Evolutionary conservation across 2,329 filamentous ascomycete genomes (phyloP), one percentile per base, ranked within the genome.

Genomic region (Fusarium stilboides): DNA sequence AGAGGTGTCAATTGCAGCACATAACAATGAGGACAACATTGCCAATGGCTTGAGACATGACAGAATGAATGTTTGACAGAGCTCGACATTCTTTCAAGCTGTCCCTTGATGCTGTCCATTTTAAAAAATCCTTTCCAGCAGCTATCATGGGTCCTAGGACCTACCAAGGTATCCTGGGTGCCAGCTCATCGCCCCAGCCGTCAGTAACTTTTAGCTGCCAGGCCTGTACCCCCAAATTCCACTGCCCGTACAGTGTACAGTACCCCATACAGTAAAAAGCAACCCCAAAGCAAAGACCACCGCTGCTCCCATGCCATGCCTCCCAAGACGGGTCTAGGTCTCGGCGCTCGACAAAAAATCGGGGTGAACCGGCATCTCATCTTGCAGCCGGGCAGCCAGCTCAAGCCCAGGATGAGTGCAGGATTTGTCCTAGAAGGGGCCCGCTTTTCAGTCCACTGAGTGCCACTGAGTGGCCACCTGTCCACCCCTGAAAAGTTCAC

Each of bases 351-450:
- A 71, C 68, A 69, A 75, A 75, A 70, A 69, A 69, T 79, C 77
- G 77, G 77, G 74, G 73, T 71, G 77, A 79, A 78, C 77, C 77
- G 77, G 76, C 69, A 76, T 73, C 70, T 75, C 69, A 73, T 74
- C 73, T 74, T 57, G 72, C 72, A 74, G 72, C 70, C 69, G 65
- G 72, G 57, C 64, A 70, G 57, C 68, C 49, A 51, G 59, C 44
- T 59, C 53, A 54, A 60, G 54, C 61, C 62, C 57, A 59, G 40
- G 49, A 31, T 55, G 42, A 58, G 56, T 37, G 57, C 58, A 71
- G 67, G 71, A 68, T 72, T 73, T 62, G 65, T 63, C 40, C 60
- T 47, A 52, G 55, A 26, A 14, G 36, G 19, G 67, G 50, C 50
- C 71, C 71, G 68, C 71, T 24, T 26, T 54, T 33, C 26, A 65